Percentiles rank a stretch among this genome's conserved stretches.
These are phyloP conservation scores for Tuber umbilicatum DNA, from an alignment of 495 filamentous ascomycete genomes.

Conservation along the genomic window DNA sequence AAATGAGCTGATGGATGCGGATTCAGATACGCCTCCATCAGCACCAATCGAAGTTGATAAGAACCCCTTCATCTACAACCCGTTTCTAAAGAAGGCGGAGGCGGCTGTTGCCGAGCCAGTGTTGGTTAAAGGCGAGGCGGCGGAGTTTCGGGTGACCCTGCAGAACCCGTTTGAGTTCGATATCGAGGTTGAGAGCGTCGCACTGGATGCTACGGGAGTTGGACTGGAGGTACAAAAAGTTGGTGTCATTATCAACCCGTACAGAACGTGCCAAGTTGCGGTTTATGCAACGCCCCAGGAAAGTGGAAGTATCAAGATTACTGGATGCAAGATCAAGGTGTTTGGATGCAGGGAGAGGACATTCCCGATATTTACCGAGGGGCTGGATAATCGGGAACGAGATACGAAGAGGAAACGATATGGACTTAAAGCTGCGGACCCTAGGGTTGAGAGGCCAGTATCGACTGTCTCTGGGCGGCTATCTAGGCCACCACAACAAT, in stretches of 20 bases:
- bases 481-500: conserved; percentile 26
- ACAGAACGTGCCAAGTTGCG: conserved; percentile 69
- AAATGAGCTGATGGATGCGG: conserved; percentile 60
- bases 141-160: conserved; percentile 69
- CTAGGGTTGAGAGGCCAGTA: conserved; percentile 50
- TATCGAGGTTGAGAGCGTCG: conserved; percentile 73
- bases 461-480: conserved; percentile 45
- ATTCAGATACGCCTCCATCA: conserved; percentile 48
- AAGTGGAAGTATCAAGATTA: conserved; percentile 63
- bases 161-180: conserved; percentile 95
- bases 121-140: conserved; percentile 68
- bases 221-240: conserved; percentile 61
- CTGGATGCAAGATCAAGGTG: conserved; percentile 71
- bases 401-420: conserved; percentile 69
- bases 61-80: conserved; percentile 88
- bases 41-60: conserved; percentile 53
- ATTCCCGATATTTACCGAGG: conserved; percentile 72
- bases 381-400: conserved; percentile 62
- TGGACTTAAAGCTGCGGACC: conserved; percentile 57
- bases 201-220: conserved; percentile 64
- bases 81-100: conserved; percentile 65
- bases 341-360: conserved; percentile 69
- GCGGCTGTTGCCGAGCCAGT: conserved; percentile 55
- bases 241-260: conserved; percentile 64
- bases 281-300: conserved; percentile 61